phyloP scores from a whole-genome alignment of 495 filamentous ascomycete species.

The Aspergillus sparsus region DNA sequence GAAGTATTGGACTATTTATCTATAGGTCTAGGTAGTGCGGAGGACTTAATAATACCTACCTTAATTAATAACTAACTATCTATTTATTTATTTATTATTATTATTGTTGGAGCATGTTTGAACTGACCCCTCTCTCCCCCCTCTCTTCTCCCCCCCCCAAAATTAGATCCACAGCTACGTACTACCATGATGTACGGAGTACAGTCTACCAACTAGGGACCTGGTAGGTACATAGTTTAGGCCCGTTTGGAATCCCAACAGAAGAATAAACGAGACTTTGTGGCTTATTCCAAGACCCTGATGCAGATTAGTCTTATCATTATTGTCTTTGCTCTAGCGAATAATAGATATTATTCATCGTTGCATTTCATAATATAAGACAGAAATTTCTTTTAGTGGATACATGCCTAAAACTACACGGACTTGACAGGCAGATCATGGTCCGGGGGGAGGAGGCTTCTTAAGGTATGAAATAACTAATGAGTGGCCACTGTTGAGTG shows the following conservation, averaged over 20 bases:
- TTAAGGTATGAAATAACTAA: background rate
- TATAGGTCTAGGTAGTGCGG: background rate
- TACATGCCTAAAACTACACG: conserved; percentile 22
- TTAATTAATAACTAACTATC: too few relatives aligned
- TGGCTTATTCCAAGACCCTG: background rate
- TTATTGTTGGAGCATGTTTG: too few relatives aligned
- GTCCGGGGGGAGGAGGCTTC: conserved; percentile 9
- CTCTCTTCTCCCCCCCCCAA: too few relatives aligned
- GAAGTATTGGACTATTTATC: background rate
- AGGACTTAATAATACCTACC: too few relatives aligned
- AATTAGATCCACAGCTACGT: too few relatives aligned
- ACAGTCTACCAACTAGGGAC: too few relatives aligned
- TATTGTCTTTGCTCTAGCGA: conserved; percentile 8
- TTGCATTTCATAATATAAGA: conserved; percentile 6
- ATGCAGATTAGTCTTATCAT: background rate
- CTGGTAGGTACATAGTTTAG: too few relatives aligned
- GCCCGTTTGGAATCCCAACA: background rate
- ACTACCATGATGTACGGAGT: too few relatives aligned
- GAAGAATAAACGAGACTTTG: background rate
- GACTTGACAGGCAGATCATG: conserved; percentile 20
- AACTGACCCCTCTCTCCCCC: too few relatives aligned
- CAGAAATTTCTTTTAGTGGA: conserved; percentile 14
- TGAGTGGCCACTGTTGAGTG: too few relatives aligned
- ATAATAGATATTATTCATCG: background rate
- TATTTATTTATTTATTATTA: too few relatives aligned